Evolutionary conservation across 2,329 filamentous ascomycete species (phyloP), one percentile per base, ranked within the genome.

Genomic region (Decorospora gaudefroyi): DNA sequence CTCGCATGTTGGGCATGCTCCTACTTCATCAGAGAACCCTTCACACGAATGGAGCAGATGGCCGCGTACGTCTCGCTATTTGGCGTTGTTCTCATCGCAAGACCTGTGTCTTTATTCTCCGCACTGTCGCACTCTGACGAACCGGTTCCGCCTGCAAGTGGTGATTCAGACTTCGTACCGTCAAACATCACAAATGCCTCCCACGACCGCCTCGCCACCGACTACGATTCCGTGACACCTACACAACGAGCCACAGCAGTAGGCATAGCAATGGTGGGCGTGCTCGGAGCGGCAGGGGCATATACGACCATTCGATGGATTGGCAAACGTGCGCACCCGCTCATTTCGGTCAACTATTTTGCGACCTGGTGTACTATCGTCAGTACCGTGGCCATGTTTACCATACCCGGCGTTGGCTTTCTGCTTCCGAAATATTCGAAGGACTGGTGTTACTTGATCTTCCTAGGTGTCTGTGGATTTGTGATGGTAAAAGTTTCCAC

Each of bases 261-360:
- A 8, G 78, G 80, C 0, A 75, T 89, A 7, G 88, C 86, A 0
- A 76, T 95, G 30, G 42, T 95, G 0, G 90, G 90, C 1, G 90
- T 95, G 0, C 56, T 90, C 1, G 91, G 91, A 6, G 81, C 84
- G 6, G 83, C 88, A 0, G 80, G 80, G 2, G 88, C 89, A 6
- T 90, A 85, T 61, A 89, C 84, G 0, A 82, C 82, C 0, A 86
- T 96, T 51, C 80, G 90, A 11, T 83, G 86, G 70, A 92, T 96
- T 49, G 90, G 91, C 10, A 82, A 82, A 57, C 80, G 88, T 18
- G 86, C 87, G 0, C 89, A 95, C 64, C 82, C 90, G 0, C 75
- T 96, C n/a, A 83, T 95, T 44, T 87, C 82, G 2, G 88, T 95
- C 42, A 95, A 89, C 60, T 95, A 91, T 70, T 95, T 96, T 62